These are phyloP conservation scores for Sphaerulina vaccinii DNA, from an alignment of 2,329 filamentous ascomycete genomes.

Conservation along the genomic window DNA sequence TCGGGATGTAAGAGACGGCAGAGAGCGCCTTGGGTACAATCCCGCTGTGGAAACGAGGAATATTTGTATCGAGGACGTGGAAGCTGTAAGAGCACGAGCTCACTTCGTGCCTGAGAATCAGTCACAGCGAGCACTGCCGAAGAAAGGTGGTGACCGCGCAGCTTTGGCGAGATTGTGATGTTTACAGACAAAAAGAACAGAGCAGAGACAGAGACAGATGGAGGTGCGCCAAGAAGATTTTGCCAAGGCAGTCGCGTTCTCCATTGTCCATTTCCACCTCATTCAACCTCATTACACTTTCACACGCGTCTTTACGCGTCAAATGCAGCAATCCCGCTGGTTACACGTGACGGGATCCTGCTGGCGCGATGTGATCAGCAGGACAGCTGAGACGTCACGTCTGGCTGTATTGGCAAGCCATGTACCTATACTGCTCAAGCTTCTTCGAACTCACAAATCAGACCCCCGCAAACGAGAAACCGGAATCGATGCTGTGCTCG, in stretches of 20 bases:
- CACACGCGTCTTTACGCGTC: background rate
- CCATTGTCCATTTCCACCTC: background rate
- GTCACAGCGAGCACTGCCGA: slow-evolving; percentile 17
- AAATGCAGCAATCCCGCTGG: too few species aligned
- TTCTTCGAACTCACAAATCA: background rate
- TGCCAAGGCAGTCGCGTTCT: background rate
- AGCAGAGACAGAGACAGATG: too few species aligned
- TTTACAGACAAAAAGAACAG: slow-evolving; percentile 4
- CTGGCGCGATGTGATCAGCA: background rate
- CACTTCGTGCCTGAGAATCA: slow-evolving; percentile 18
- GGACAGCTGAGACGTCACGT: background rate
- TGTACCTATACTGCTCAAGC: background rate
- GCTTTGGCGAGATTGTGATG: slow-evolving; percentile 31
- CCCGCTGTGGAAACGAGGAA: slow-evolving; percentile 23
- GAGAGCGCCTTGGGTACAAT: slow-evolving; percentile 33
- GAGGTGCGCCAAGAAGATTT: background rate
- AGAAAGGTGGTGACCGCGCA: slow-evolving; percentile 30
- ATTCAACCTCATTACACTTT: background rate
- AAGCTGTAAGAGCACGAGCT: slow-evolving; percentile 25
- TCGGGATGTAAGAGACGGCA: slow-evolving; percentile 28
- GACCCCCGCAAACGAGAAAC: slow-evolving; percentile 1
- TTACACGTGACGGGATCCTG: too few species aligned
- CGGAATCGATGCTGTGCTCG: background rate
- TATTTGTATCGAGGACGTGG: slow-evolving; percentile 28
- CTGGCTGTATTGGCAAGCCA: background rate